Percentiles rank a stretch among this genome's conserved stretches.
Conservation (phyloP, 2,329 filamentous ascomycete genomes). For the Talaromyces islandicus region DNA sequence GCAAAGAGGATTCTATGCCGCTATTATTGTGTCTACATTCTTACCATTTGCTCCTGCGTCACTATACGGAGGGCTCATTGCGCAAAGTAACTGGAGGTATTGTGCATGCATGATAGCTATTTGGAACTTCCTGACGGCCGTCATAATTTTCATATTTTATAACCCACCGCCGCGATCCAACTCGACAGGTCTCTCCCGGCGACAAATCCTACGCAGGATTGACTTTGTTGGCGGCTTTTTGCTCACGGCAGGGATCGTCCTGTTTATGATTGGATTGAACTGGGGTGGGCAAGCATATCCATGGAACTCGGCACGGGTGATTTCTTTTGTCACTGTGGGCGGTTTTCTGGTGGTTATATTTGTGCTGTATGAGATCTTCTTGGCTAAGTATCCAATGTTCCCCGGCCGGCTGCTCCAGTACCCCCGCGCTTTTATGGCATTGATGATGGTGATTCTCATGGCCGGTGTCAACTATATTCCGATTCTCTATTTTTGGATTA, state of each 20-base stretch:
- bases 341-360: background rate
- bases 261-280: constrained; percentile 24
- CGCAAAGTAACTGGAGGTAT: background rate
- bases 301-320: constrained; percentile 11
- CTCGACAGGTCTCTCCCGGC: background rate
- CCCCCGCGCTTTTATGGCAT: background rate
- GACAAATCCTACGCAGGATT: constrained; percentile 5
- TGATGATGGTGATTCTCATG: background rate
- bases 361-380: background rate
- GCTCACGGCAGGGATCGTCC: constrained; percentile 17
- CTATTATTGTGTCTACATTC: background rate
- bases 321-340: background rate
- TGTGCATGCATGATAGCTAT: background rate
- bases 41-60: background rate
- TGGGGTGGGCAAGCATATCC: constrained; percentile 17
- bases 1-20: background rate
- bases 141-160: background rate
- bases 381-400: background rate
- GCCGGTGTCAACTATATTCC: background rate
- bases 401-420: background rate
- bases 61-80: background rate
- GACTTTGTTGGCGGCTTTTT: constrained; percentile 24
- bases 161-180: background rate
- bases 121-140: background rate
- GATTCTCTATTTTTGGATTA: background rate